Percentiles rank a stretch among this genome's conserved stretches.
Evolutionary conservation across 768 basidiomycete genomes (phyloP).

Genomic region (Russula olivacea): DNA sequence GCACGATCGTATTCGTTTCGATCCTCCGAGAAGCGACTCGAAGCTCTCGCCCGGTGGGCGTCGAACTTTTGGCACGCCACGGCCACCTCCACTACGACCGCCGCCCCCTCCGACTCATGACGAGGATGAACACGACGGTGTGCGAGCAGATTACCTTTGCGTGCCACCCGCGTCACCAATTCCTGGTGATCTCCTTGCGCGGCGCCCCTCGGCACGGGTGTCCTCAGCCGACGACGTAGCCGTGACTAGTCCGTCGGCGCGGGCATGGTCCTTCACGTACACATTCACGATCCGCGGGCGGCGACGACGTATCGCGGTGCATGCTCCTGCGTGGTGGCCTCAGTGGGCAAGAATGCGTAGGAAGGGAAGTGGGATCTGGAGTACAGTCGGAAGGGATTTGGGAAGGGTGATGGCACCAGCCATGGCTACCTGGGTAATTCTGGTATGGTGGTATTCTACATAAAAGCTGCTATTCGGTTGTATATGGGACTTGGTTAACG

Average conservation of each 20-base stretch:
- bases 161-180: conserved; percentile 14
- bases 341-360: background rate
- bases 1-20: conserved; percentile 2
- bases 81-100: background rate
- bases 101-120: conserved; percentile 13
- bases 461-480: background rate
- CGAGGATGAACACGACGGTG: conserved; percentile 24
- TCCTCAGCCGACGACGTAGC: background rate
- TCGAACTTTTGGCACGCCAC: background rate
- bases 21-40: conserved; percentile 4
- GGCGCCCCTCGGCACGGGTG: conserved; percentile 1
- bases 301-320: conserved; percentile 48
- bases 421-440: conserved; percentile 3
- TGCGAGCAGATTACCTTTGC: conserved; percentile 23
- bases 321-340: conserved; percentile 33
- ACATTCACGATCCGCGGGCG: conserved; percentile 52
- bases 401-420: conserved; percentile 14
- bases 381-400: conserved; percentile 12
- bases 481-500: background rate
- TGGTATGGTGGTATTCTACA: conserved; percentile 18
- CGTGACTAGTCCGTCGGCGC: background rate
- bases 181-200: conserved; percentile 9
- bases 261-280: conserved; percentile 39
- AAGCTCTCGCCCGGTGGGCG: background rate
- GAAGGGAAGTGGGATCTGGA: conserved; percentile 8